Percentiles rank a stretch among this genome's conserved stretches.
These are phyloP conservation scores for Vanrija sp. DNA, from an alignment of 1,284 basidiomycete species.

Conservation along the genomic window DNA sequence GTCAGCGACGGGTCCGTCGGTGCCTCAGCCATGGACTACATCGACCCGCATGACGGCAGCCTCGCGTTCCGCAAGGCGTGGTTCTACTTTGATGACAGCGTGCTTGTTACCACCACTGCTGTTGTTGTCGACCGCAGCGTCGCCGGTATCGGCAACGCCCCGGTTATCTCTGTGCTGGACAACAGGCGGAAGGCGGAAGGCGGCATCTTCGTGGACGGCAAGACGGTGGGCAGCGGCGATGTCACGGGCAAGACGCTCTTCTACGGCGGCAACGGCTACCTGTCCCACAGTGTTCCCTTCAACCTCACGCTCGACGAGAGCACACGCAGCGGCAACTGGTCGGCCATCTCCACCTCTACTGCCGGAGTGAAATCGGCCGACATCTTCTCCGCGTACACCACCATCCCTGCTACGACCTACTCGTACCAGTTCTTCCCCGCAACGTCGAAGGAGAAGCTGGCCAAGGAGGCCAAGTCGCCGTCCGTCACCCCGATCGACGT, in stretches of 20 bases:
- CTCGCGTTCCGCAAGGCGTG: conserved; percentile 64
- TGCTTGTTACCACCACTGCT: conserved; percentile 59
- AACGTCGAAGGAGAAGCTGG: conserved; percentile 12
- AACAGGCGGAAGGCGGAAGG: conserved; percentile 53
- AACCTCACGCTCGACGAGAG: conserved; percentile 53
- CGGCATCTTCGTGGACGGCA: conserved; percentile 52
- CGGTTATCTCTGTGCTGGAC: conserved; percentile 63
- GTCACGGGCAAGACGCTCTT: conserved; percentile 22
- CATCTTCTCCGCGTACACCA: conserved; percentile 59
- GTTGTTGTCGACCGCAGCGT: conserved; percentile 47
- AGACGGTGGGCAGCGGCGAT: neutral
- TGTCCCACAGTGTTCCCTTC: conserved; percentile 30
- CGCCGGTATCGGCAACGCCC: conserved; percentile 39
- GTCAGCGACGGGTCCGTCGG: conserved; percentile 58
- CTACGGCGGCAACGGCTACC: conserved; percentile 34
- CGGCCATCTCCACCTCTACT: conserved; percentile 60
- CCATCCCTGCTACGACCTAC: conserved; percentile 37
- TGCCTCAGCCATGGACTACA: conserved; percentile 55
- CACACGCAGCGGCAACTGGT: conserved; percentile 59
- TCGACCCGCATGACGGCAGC: conserved; percentile 56
- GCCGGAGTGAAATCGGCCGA: conserved; percentile 56
- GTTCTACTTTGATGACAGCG: conserved; percentile 65
- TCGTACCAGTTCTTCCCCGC: conserved; percentile 60
- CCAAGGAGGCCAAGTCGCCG: conserved; percentile 8
- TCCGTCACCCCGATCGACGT: conserved; percentile 5